Conservation (phyloP, 352 stramenopile species). For the Globisporangium mamillatum region DNA sequence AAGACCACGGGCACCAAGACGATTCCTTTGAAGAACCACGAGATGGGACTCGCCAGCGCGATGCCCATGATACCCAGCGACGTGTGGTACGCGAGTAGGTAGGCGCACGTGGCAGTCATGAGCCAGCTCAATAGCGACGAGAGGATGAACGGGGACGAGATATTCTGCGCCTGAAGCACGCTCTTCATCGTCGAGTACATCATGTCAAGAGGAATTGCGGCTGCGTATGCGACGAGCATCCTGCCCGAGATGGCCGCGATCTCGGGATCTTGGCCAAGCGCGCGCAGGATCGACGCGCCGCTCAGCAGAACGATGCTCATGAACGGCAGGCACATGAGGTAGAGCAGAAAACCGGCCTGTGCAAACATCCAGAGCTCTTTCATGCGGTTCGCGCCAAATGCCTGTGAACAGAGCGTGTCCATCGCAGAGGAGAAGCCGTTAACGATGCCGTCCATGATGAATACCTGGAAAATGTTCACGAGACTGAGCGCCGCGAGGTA, state of each 20-base stretch:
- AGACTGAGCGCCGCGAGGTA: slow-evolving; percentile 30
- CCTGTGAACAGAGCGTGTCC: slow-evolving; percentile 43
- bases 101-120: slow-evolving; percentile 16
- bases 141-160: slow-evolving; percentile 30
- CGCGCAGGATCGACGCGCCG: slow-evolving; percentile 21
- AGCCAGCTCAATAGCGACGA: slow-evolving; percentile 22
- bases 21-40: slow-evolving; percentile 24
- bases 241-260: slow-evolving; percentile 24
- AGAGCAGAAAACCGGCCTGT: slow-evolving; percentile 33
- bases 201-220: slow-evolving; percentile 27
- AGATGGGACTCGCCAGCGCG: slow-evolving; percentile 24
- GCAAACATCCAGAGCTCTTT: slow-evolving; percentile 40
- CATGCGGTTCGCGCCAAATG: slow-evolving; percentile 28
- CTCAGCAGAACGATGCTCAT: slow-evolving; percentile 22
- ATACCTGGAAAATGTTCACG: slow-evolving; percentile 18
- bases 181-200: slow-evolving; percentile 26
- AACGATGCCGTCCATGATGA: slow-evolving; percentile 22
- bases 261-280: slow-evolving; percentile 32
- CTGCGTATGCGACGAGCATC: slow-evolving; percentile 21
- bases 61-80: slow-evolving; percentile 35
- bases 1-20: slow-evolving; percentile 23
- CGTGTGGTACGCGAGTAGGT: slow-evolving; percentile 37
- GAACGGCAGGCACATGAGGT: slow-evolving; percentile 15
- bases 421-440: slow-evolving; percentile 27
- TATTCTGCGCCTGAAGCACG: slow-evolving; percentile 36